A percentile compares a stretch with the other conserved stretches of the same genome.
Conservation (phyloP, 441 rosid species). For the Biscutella laevigata region DNA sequence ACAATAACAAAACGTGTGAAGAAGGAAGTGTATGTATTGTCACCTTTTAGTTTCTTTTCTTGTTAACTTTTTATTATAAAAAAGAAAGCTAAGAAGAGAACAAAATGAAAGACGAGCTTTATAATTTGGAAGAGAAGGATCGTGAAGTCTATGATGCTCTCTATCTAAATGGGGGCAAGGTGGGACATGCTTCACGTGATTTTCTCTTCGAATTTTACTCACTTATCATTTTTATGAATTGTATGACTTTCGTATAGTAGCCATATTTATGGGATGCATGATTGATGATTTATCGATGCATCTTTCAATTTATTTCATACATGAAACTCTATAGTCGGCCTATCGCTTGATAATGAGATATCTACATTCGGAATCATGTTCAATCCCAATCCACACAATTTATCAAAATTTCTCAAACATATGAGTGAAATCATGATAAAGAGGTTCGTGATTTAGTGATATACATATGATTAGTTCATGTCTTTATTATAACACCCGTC, state of each 20-base stretch:
- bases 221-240: conserved; percentile 13
- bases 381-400: too few species aligned
- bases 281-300: conserved; percentile 9
- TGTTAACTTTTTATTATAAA: too few species aligned
- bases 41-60: too few species aligned
- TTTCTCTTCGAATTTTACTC: conserved; percentile 19
- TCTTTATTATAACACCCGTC: too few species aligned
- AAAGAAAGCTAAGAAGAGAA: too few species aligned
- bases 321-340: conserved; percentile 9
- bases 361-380: too few species aligned
- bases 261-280: conserved; percentile 9
- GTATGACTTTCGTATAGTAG: conserved; percentile 11
- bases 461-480: too few species aligned
- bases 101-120: conserved; percentile 21
- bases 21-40: too few species aligned
- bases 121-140: conserved; percentile 1
- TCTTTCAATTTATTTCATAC: conserved; percentile 2
- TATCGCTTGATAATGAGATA: neutral
- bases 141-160: conserved; percentile 35
- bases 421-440: too few species aligned
- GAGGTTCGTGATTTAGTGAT: too few species aligned
- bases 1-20: too few species aligned
- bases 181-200: conserved; percentile 65
- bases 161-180: conserved; percentile 35
- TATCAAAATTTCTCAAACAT: too few species aligned